Evolutionary conservation across 2,329 filamentous ascomycete species (phyloP).

Genomic region (Claviceps fusiformis): DNA sequence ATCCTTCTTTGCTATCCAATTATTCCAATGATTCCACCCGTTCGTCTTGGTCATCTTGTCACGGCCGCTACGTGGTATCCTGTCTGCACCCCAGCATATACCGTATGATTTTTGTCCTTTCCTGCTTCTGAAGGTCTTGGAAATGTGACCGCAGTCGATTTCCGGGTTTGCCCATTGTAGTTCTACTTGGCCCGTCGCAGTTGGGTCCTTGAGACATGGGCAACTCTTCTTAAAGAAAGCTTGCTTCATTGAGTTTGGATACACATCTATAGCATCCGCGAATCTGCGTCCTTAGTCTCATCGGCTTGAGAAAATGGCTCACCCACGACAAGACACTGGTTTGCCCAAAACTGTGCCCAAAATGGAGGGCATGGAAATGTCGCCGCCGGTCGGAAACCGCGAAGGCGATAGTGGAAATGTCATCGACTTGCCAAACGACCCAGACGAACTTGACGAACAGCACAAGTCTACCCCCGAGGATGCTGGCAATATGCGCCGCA

Average conservation of each 20-base stretch:
- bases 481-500: slow-evolving; percentile 5
- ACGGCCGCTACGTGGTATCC: too few species aligned
- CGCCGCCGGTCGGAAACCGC: background rate
- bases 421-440: background rate
- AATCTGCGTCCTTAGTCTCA: background rate
- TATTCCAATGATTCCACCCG: too few species aligned
- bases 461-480: slow-evolving; percentile 2
- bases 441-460: background rate
- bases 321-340: background rate
- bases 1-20: background rate
- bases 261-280: background rate
- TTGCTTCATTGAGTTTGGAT: background rate
- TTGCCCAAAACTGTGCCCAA: background rate
- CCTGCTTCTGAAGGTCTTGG: too few species aligned
- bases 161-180: background rate
- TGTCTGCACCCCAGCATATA: too few species aligned
- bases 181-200: background rate
- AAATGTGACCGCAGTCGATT: background rate
- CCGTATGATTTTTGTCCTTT: too few species aligned
- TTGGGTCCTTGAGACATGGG: background rate
- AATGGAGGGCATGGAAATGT: background rate
- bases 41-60: too few species aligned
- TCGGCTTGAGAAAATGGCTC: background rate
- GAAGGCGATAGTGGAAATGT: background rate
- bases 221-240: background rate